Percentiles rank a stretch among this genome's conserved stretches.
These are phyloP conservation scores for Mucor racemosus DNA, from an alignment of 371 early-diverging fungal genomes.

Conservation along the genomic window DNA sequence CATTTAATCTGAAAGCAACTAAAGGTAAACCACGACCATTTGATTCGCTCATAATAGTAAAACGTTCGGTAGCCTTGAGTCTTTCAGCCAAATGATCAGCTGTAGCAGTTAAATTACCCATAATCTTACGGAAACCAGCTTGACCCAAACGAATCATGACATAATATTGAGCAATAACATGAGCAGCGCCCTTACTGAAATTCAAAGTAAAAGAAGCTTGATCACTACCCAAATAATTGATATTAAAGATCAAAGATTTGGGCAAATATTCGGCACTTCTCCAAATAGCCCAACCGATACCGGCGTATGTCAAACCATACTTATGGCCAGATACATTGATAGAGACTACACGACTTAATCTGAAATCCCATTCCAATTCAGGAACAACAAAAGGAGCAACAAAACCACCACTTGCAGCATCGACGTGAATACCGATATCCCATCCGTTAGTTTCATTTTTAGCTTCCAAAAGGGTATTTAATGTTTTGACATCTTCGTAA, in stretches of 20 bases:
- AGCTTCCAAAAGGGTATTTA: constrained; percentile 62
- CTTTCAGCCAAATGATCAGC: constrained; percentile 58
- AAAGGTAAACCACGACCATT: constrained; percentile 63
- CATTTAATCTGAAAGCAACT: constrained; percentile 66
- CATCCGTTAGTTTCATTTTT: constrained; percentile 57
- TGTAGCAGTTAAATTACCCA: constrained; percentile 47
- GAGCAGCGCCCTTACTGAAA: constrained; percentile 69
- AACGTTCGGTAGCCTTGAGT: constrained; percentile 61
- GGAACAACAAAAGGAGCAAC: constrained; percentile 79
- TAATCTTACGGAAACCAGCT: constrained; percentile 63
- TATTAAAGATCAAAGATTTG: constrained; percentile 67
- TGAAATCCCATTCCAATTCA: constrained; percentile 76
- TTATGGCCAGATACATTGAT: constrained; percentile 83
- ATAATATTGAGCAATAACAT: constrained; percentile 75
- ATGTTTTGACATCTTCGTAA: constrained; percentile 72
- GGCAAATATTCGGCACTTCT: constrained; percentile 63
- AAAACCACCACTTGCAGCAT: constrained; percentile 82
- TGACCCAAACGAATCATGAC: constrained; percentile 68
- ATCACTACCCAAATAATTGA: constrained; percentile 67
- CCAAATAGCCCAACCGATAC: constrained; percentile 78
- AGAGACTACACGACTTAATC: constrained; percentile 62
- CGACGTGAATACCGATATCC: constrained; percentile 79
- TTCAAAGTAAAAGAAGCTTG: constrained; percentile 76
- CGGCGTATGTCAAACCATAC: constrained; percentile 74
- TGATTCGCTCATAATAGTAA: constrained; percentile 58